Evolutionary conservation across 2,329 filamentous ascomycete species (phyloP).

Genomic region (Akanthomyces uredinophilus): DNA sequence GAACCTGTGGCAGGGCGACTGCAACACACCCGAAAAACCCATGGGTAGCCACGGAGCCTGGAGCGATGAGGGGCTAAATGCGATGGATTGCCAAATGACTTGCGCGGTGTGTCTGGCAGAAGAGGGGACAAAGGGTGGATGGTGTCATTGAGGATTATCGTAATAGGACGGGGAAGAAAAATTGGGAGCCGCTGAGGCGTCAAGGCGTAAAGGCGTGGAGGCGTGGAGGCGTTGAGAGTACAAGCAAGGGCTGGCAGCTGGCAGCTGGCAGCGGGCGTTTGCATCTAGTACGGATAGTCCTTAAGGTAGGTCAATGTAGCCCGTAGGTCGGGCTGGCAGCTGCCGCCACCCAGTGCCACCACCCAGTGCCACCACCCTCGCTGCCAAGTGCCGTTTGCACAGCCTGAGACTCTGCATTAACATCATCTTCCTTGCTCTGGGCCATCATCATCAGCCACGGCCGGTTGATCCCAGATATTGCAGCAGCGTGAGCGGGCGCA

Average conservation of each 20-base stretch:
- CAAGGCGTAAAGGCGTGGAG: not conserved
- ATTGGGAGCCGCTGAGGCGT: not conserved
- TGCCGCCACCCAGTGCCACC: too few species aligned
- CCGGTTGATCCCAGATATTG: not conserved
- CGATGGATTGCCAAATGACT: not conserved
- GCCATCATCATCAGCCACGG: too few species aligned
- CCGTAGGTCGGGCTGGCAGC: not conserved
- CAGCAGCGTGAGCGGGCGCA: not conserved
- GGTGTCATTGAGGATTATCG: not conserved
- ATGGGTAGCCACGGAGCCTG: too few species aligned
- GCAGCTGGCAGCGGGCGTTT: not conserved
- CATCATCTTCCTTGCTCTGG: not conserved
- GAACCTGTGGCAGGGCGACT: constrained; percentile 1
- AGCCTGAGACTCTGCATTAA: not conserved
- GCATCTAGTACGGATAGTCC: not conserved
- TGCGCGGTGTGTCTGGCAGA: not conserved
- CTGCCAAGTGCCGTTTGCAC: not conserved
- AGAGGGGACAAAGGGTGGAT: not conserved
- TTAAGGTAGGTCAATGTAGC: too few species aligned
- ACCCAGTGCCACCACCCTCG: too few species aligned
- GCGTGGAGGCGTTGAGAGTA: not conserved
- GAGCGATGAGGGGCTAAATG: not conserved
- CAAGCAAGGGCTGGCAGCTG: not conserved
- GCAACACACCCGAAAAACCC: not conserved
- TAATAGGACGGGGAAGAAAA: not conserved